These are phyloP conservation scores for Scedosporium boydii DNA, from an alignment of 2,329 filamentous ascomycete species.

Conservation along the genomic window DNA sequence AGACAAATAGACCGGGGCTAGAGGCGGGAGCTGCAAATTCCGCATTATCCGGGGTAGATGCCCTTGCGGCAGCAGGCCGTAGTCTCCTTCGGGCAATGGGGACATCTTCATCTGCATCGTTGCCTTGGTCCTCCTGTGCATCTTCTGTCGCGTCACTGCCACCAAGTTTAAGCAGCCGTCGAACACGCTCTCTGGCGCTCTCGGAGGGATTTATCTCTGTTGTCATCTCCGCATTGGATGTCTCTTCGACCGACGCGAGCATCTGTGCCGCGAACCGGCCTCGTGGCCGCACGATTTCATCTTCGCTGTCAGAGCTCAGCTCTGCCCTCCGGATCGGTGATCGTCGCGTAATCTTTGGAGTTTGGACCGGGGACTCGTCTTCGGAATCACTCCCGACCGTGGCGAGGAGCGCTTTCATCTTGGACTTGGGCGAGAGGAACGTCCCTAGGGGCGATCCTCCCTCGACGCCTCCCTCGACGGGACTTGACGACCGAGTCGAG, in stretches of 20 bases:
- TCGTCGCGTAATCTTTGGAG: constrained; percentile 7
- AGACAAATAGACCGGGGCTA: constrained; percentile 46
- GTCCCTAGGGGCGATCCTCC: background rate
- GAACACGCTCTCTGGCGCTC: constrained; percentile 31
- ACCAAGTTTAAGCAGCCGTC: constrained; percentile 27
- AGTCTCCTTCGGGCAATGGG: constrained; percentile 31
- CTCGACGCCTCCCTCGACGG: background rate
- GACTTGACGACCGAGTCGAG: constrained; percentile 3
- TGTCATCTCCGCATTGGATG: background rate
- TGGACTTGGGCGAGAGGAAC: constrained; percentile 40
- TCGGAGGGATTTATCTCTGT: constrained; percentile 14
- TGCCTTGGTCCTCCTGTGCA: constrained; percentile 18
- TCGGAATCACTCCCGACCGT: constrained; percentile 40
- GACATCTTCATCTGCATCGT: constrained; percentile 30
- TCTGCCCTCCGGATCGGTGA: constrained; percentile 3
- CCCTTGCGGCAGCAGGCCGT: constrained; percentile 23
- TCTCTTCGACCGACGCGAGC: constrained; percentile 26
- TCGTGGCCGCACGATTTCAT: constrained; percentile 37
- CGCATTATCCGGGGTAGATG: constrained; percentile 21
- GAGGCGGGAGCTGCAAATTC: constrained; percentile 13
- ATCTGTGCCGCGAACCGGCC: constrained; percentile 58
- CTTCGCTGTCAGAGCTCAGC: constrained; percentile 14
- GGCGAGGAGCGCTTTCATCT: constrained; percentile 44
- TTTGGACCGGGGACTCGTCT: constrained; percentile 20
- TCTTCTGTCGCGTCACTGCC: constrained; percentile 16